Conservation (phyloP, 2,329 filamentous ascomycete species). For the Colletotrichum noveboracense region DNA sequence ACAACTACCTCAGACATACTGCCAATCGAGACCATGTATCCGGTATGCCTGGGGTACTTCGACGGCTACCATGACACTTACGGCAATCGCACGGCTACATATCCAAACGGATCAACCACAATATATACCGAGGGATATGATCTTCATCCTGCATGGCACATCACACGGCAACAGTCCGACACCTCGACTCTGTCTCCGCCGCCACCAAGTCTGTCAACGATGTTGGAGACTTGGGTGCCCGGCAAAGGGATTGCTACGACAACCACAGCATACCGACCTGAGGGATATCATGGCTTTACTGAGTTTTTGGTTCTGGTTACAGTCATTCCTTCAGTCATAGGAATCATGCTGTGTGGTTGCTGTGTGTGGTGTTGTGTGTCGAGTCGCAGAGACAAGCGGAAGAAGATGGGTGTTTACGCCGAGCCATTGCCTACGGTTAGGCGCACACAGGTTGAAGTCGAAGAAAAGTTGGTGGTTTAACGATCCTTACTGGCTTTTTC, state of each 20-base stretch:
- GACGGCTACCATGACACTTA: accelerated
- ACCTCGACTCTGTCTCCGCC: neutral
- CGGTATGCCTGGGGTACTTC: neutral
- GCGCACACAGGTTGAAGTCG: neutral
- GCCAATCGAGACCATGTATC: neutral
- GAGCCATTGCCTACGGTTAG: neutral
- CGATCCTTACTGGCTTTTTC: neutral
- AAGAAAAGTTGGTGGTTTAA: neutral
- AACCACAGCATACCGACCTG: neutral
- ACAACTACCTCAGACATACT: neutral
- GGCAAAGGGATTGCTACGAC: neutral
- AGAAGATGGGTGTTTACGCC: neutral
- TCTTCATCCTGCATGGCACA: neutral
- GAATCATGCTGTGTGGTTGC: neutral
- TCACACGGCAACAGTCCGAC: neutral
- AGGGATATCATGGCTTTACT: neutral
- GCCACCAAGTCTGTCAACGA: neutral
- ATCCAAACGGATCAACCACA: neutral
- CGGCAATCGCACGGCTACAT: neutral
- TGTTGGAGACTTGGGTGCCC: neutral
- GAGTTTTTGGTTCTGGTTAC: neutral
- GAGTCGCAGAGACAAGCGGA: neutral
- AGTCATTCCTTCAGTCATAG: neutral
- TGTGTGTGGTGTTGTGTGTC: neutral
- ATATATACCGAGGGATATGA: neutral